Base-by-base conservation (phyloP, 2,329 filamentous ascomycete species). In the Penicillium brasilianum region DNA sequence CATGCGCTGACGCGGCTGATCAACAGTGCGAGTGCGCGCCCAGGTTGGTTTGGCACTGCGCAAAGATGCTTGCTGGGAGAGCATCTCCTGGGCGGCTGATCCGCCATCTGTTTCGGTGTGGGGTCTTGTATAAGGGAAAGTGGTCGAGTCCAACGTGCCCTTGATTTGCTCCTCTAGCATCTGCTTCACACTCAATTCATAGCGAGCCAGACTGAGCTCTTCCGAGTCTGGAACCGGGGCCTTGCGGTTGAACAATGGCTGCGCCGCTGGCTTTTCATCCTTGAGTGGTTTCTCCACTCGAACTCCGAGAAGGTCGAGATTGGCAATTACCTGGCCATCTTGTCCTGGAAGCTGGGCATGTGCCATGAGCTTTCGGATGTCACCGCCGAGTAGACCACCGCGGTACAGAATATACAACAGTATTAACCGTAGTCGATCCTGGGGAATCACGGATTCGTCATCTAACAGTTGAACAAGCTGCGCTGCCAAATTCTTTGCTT, bases 21-120 rank as follows among this genome's bases (percentile, higher is more conserved):
- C 87, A 61, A 82, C 88, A 30, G 88, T 86, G 49, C 92, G 88
- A 10, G 91, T 89, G 56, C 92, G 91, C 1, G 95, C 95, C 95
- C 95, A 99, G 44, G 93, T 97, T 1, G 94, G 95, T 71, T 97
- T 96, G 16, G 93, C 93, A 10, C 92, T 91, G 60, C 95, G 90
- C 25, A 99, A 84, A 14, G 94, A 98, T 13, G 90, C 87, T 66
- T 91, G 68, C 53, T 70, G 83, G 1, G 81, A 78, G 37, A 80
- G 82, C 67, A 64, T 64, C 36, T 89, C 80, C 44, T 83, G 88
- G 16, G 78, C 76, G 25, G 69, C 71, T 58, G 75, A 71, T 25
- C 74, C 69, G 16, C 73, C 72, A 30, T 81, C 80, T 20, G 74
- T 70, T 43, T 82, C 81, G 43, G 88, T 78, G 6, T 90, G 88